Percentiles rank a stretch among this genome's conserved stretches.
Conservation (phyloP, 805 yeast species). For the Scheffersomyces coipomensis region DNA sequence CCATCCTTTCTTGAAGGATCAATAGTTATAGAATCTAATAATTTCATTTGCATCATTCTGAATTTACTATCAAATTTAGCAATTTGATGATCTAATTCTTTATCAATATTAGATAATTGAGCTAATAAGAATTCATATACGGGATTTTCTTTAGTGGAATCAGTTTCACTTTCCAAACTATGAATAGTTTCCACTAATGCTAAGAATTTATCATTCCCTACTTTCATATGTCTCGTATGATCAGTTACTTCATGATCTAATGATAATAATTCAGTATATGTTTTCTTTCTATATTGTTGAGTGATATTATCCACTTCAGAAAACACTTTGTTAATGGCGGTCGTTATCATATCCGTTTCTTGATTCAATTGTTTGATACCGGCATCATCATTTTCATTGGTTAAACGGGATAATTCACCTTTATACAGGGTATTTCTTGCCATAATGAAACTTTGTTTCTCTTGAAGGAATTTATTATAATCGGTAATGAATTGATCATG, state of each 20-base stretch:
- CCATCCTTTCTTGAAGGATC: slow-evolving; percentile 30
- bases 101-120: slow-evolving; percentile 28
- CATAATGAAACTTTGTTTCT: slow-evolving; percentile 16
- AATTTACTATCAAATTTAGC: slow-evolving; percentile 36
- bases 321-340: slow-evolving; percentile 28
- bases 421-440: slow-evolving; percentile 2
- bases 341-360: slow-evolving; percentile 22
- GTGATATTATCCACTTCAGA: slow-evolving; percentile 32
- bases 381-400: slow-evolving; percentile 11
- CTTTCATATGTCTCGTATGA: background rate
- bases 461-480: slow-evolving; percentile 28
- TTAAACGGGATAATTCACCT: slow-evolving; percentile 3
- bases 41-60: slow-evolving; percentile 33
- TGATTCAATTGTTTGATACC: slow-evolving; percentile 16
- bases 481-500: slow-evolving; percentile 36
- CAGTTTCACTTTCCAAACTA: slow-evolving; percentile 19
- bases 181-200: slow-evolving; percentile 39
- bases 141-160: slow-evolving; percentile 17
- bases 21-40: slow-evolving; percentile 35
- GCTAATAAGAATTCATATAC: slow-evolving; percentile 33
- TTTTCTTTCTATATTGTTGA: slow-evolving; percentile 31
- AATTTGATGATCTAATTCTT: slow-evolving; percentile 34
- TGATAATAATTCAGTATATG: slow-evolving; percentile 35
- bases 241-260: slow-evolving; percentile 31
- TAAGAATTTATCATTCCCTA: slow-evolving; percentile 30